Evolutionary conservation across 2,329 filamentous ascomycete species (phyloP).

Genomic region (Sarocladiaceae sp.): DNA sequence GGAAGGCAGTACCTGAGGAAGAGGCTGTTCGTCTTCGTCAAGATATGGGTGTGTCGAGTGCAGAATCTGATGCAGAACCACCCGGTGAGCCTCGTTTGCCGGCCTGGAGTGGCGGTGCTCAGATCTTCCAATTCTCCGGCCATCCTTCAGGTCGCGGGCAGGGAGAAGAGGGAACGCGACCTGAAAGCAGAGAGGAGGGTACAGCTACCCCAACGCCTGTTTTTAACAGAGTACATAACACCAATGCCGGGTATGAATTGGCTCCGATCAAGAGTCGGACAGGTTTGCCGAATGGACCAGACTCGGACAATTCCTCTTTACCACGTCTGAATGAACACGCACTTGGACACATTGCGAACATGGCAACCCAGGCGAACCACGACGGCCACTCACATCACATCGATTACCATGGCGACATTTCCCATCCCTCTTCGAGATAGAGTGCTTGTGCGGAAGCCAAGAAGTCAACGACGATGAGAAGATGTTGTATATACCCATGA

Average conservation of each 20-base stretch:
- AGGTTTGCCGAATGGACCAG: neutral
- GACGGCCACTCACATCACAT: neutral
- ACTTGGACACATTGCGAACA: neutral
- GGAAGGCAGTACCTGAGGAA: constrained; percentile 74
- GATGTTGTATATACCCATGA: no score
- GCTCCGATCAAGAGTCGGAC: constrained; percentile 11
- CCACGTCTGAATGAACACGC: neutral
- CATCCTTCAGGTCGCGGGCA: neutral
- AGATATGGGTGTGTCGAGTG: constrained; percentile 19
- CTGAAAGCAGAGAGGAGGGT: neutral
- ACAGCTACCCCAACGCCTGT: neutral
- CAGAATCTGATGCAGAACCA: neutral
- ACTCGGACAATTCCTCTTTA: neutral
- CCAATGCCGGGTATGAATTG: constrained; percentile 7
- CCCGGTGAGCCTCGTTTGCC: neutral
- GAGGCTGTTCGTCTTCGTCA: constrained; percentile 43
- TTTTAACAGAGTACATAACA: neutral
- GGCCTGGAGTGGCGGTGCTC: neutral
- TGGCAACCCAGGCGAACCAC: neutral
- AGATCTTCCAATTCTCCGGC: neutral
- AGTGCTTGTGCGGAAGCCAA: no score
- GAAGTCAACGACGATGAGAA: no score
- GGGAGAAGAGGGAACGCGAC: neutral
- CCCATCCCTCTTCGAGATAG: neutral
- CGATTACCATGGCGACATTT: neutral